A percentile compares a stretch with the other conserved stretches of the same genome.
phyloP scores from a whole-genome alignment of 2,329 filamentous ascomycete genomes.

The Epichloe uncinata region DNA sequence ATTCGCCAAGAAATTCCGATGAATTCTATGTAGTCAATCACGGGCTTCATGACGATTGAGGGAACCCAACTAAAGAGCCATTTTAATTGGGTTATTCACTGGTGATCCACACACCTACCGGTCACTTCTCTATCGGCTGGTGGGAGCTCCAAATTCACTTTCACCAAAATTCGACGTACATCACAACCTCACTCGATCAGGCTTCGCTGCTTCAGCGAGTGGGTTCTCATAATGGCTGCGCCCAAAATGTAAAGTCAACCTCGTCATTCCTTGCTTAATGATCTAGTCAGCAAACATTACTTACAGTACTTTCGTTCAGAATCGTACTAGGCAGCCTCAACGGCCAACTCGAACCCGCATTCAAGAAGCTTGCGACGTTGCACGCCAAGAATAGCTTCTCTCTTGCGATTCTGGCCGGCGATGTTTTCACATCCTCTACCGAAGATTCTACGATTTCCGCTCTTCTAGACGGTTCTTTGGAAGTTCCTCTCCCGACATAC shows the following conservation, averaged over 20 bases:
- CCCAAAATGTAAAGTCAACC: conserved; percentile 32
- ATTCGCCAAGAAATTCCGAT: no score
- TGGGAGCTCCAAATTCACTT: background rate
- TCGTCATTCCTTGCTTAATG: no score
- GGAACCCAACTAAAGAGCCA: no score
- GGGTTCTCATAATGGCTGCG: conserved; percentile 24
- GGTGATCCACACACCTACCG: no score
- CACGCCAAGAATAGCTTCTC: conserved; percentile 82
- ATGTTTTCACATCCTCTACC: conserved; percentile 57
- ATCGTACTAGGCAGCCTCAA: conserved; percentile 75
- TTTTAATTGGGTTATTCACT: no score
- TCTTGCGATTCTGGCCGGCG: conserved; percentile 71
- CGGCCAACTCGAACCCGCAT: conserved; percentile 61
- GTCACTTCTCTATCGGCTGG: no score
- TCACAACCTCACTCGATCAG: background rate
- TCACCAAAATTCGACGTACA: conserved; percentile 7
- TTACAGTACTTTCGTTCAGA: conserved; percentile 24
- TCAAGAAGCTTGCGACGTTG: conserved; percentile 66
- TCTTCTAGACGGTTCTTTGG: conserved; percentile 59
- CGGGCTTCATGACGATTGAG: no score
- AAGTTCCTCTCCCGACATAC: conserved; percentile 73
- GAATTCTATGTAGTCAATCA: no score
- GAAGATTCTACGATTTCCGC: conserved; percentile 45
- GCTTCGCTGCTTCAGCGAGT: background rate
- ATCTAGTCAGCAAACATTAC: background rate